Base-by-base conservation (phyloP, 768 basidiomycete species). In the Gautieria morchelliformis region DNA sequence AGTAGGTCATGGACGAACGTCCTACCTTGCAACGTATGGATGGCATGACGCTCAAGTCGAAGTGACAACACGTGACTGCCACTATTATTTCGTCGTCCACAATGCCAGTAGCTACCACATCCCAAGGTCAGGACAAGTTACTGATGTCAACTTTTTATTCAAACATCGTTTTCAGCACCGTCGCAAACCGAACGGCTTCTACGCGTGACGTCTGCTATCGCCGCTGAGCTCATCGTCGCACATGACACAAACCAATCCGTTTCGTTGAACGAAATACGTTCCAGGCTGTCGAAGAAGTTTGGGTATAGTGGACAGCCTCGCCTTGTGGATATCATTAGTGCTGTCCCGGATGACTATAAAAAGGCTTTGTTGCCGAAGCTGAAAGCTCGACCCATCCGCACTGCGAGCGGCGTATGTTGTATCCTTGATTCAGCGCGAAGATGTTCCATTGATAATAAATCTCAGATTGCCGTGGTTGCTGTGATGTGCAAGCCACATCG, bases 401-500 rank as follows among this genome's bases (percentile, higher is more conserved):
- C 95, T 4, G 96, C 96, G 8, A 95, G 93, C 71, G 95, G 96
- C 58, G 94, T 94, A 64, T 65, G 85, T 77, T 8, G n/a, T 46
- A 32, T 40, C 20, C 22, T 19, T 49, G 27, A 19, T 35, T 32
- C 14, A 37, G 39, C 42, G 44, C 8, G 7, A 9, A 50, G 20
- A 46, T 24, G 5, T 32, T 22, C 19, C 27, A 6, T 52, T 15
- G 46, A 30, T 41, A 17, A 39, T 49, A 9, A 3, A 30, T 49
- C 24, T 10, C 48, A 95, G 93, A 94, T 98, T 58, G 96, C 95
- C 15, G 95, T 98, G 22, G 96, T 99, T 14, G 96, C 96, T 9
- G 95, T 99, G n/a, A 99, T 99, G 96, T 95, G 93, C 75, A 99
- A 98, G 67, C 96, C 96, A 1, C 96, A 99, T 76, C 82, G 96